These are phyloP conservation scores for Boletus tomentosulus DNA, from an alignment of 768 basidiomycete species.

Conservation along the genomic window DNA sequence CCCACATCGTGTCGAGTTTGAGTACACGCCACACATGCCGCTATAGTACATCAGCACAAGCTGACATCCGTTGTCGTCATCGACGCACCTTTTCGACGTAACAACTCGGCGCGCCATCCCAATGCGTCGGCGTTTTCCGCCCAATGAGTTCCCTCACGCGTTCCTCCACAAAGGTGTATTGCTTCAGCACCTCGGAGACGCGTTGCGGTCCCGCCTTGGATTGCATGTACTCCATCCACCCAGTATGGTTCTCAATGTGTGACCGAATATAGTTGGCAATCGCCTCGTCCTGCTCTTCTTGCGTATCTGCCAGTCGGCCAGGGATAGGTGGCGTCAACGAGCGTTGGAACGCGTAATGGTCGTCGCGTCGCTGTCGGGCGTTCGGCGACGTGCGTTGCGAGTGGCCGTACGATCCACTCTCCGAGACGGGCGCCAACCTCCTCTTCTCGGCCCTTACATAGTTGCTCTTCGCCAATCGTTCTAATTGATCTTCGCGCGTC, in stretches of 20 bases:
- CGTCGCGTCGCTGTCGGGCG: conserved; percentile 1
- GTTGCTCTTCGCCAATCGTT: conserved; percentile 23
- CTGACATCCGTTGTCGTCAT: neutral
- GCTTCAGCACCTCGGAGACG: conserved; percentile 40
- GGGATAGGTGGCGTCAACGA: conserved; percentile 22
- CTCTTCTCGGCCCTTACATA: conserved; percentile 9
- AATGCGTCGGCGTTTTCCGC: conserved; percentile 39
- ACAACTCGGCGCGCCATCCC: conserved; percentile 31
- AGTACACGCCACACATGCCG: conserved; percentile 53
- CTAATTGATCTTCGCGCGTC: conserved; percentile 28
- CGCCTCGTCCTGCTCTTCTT: conserved; percentile 38
- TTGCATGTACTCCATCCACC: conserved; percentile 45
- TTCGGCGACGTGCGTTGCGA: conserved; percentile 13
- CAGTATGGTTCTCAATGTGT: conserved; percentile 41
- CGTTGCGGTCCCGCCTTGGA: conserved; percentile 38
- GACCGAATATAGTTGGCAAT: conserved; percentile 43
- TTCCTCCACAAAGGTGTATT: conserved; percentile 51
- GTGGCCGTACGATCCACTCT: conserved; percentile 15
- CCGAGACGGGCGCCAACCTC: conserved; percentile 15
- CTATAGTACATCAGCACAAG: conserved; percentile 12
- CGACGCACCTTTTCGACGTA: conserved; percentile 44
- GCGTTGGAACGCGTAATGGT: conserved; percentile 1
- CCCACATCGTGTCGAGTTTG: conserved; percentile 39
- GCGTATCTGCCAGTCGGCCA: conserved; percentile 30
- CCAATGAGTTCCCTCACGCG: conserved; percentile 46